Base-by-base conservation (phyloP, 192 early-diverging fungal genomes). In the Lobulomyces angularis region DNA sequence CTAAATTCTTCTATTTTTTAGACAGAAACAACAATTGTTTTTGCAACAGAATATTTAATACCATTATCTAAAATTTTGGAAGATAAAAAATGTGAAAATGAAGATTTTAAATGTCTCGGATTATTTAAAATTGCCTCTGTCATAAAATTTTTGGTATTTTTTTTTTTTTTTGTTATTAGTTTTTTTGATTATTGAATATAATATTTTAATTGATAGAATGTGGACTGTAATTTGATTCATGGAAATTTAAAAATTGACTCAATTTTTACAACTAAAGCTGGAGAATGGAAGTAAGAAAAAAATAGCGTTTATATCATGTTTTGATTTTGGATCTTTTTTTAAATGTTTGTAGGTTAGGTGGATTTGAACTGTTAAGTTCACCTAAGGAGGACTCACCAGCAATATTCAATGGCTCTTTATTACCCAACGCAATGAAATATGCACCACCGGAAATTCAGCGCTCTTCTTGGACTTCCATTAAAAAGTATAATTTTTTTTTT, bases 121-220 rank as follows among this genome's bases (percentile, higher is more conserved):
- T 59, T 97, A 20, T 94, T 84, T 47, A 93, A 90, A 55, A 60
- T 88, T 7, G 86, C 85, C 0, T 84, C 86, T 60, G 33, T 76
- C 67, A 5, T 23, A 31, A 21, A 3, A 40, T 19, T 16, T 12
- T 28, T 21, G 43, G 9, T 29, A 24, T 14, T 19, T 14, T 27
- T 27, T 0, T 2, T 35, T n/a, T 14, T 14, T 41, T 46, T 27
- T 16, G 14, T 9, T 32, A 32, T 5, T 24, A 8, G 12, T 21
- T 23, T 14, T 3, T 6, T 33, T 1, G 11, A 5, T 24, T 26
- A 14, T 23, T 11, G 31, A 49, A 46, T 5, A 47, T 47, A 16
- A 11, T 22, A 16, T 8, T 8, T 60, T 41, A n/a, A n/a, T n/a
- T n/a, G n/a, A n/a, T n/a, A 94, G 35, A 88, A 86, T 46, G 65